Evolutionary conservation across 2,329 filamentous ascomycete species (phyloP).

Genomic region (Uncinocarpus reesii): DNA sequence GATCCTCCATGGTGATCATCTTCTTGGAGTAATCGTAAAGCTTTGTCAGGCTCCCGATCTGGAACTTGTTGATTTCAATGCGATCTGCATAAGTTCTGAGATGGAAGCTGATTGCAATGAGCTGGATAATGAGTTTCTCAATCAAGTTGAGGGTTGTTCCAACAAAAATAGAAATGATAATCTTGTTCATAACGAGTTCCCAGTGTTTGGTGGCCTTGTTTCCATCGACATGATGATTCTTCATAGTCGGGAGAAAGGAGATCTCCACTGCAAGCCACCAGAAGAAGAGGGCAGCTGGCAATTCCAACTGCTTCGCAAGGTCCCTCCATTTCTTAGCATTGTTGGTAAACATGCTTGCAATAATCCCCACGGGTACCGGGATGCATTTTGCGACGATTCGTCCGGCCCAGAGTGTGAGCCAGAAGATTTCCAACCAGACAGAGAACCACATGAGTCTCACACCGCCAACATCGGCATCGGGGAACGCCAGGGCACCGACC

Average conservation of each 20-base stretch:
- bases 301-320: conserved; percentile 71
- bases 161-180: conserved; percentile 77
- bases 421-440: conserved; percentile 89
- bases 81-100: conserved; percentile 79
- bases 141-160: conserved; percentile 68
- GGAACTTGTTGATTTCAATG: conserved; percentile 86
- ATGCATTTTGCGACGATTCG: conserved; percentile 55
- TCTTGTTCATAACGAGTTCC: conserved; percentile 71
- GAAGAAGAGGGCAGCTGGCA: conserved; percentile 77
- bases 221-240: conserved; percentile 50
- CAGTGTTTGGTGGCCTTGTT: conserved; percentile 48
- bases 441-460: conserved; percentile 82
- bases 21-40: conserved; percentile 55
- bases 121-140: conserved; percentile 88
- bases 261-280: conserved; percentile 83
- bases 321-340: conserved; percentile 90
- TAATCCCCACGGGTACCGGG: conserved; percentile 50
- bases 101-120: conserved; percentile 91
- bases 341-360: conserved; percentile 70
- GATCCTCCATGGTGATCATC: conserved; percentile 60
- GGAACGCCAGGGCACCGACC: conserved; percentile 51
- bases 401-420: conserved; percentile 79
- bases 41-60: conserved; percentile 60
- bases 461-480: conserved; percentile 57
- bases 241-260: conserved; percentile 76